A percentile compares a stretch with the other conserved stretches of the same genome.
phyloP scores from a whole-genome alignment of 108 stramenopile species.

The Fragilaria radians region DNA sequence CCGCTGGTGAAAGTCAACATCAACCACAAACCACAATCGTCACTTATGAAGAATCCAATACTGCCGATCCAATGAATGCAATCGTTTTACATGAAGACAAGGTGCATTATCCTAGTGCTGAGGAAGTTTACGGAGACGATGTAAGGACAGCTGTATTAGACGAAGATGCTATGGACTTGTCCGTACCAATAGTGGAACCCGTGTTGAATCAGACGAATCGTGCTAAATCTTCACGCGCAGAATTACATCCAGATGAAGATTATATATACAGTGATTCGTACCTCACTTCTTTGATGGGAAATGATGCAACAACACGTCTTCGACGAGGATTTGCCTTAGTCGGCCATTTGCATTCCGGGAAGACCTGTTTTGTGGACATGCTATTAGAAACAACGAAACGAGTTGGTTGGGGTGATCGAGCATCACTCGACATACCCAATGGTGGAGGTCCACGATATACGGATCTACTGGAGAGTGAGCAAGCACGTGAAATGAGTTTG shows the following conservation, averaged over 20 bases:
- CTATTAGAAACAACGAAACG: slow-evolving; percentile 65
- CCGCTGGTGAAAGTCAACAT: slow-evolving; percentile 32
- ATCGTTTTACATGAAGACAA: slow-evolving; percentile 99
- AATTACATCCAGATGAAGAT: slow-evolving; percentile 15
- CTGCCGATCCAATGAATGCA: slow-evolving; percentile 54
- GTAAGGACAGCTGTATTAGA: slow-evolving; percentile 95
- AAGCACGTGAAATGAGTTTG: slow-evolving; percentile 89
- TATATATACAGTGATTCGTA: slow-evolving; percentile 50
- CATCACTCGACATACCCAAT: slow-evolving; percentile 19
- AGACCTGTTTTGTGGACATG: slow-evolving; percentile 85
- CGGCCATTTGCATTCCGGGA: slow-evolving; percentile 95
- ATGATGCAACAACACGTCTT: slow-evolving; percentile 63
- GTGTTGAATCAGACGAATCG: slow-evolving; percentile 53
- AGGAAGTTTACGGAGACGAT: slow-evolving; percentile 88
- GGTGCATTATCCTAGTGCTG: slow-evolving; percentile 96
- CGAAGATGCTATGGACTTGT: slow-evolving; percentile 97
- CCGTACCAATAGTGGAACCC: slow-evolving; percentile 95
- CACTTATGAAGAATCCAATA: slow-evolving; percentile 11
- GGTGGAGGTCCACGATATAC: slow-evolving; percentile 56
- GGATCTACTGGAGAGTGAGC: slow-evolving; percentile 88
- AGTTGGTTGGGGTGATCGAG: slow-evolving; percentile 21
- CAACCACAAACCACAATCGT: slow-evolving; percentile 22
- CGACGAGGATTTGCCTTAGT: slow-evolving; percentile 85
- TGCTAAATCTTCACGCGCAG: background rate
- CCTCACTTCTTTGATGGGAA: slow-evolving; percentile 46